A percentile compares a stretch with the other conserved stretches of the same genome.
Conservation (phyloP, 495 filamentous ascomycete genomes). For the Neurospora terricola region DNA sequence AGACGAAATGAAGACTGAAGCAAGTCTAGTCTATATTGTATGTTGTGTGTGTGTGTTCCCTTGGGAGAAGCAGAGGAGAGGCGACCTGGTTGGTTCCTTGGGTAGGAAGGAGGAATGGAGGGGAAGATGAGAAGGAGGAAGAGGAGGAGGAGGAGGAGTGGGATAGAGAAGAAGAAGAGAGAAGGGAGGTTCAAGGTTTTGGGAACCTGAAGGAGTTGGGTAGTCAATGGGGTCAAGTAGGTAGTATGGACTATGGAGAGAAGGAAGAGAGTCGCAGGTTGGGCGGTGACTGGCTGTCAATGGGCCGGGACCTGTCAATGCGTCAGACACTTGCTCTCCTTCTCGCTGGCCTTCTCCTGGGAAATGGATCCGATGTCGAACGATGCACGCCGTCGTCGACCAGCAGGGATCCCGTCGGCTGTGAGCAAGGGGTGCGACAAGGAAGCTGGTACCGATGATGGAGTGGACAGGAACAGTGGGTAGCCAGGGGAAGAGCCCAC, state of each 20-base stretch:
- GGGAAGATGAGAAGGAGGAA: not conserved
- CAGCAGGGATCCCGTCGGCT: not conserved
- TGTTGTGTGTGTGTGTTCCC: too few relatives aligned
- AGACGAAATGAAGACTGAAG: not conserved
- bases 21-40: not conserved
- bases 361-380: not conserved
- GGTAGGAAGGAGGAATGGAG: not conserved
- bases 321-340: not conserved
- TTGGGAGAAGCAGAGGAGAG: not conserved
- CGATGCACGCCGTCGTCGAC: not conserved
- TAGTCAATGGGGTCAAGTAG: too few relatives aligned
- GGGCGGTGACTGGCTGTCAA: not conserved
- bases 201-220: not conserved
- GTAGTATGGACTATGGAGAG: too few relatives aligned
- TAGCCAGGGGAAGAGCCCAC: not conserved
- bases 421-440: not conserved
- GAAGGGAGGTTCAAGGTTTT: not conserved
- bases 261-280: not conserved
- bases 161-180: not conserved
- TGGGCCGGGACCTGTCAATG: not conserved
- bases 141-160: not conserved
- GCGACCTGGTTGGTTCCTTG: not conserved
- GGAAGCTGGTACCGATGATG: not conserved
- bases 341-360: not conserved
- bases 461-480: not conserved